These are phyloP conservation scores for Arthrinium phaeospermum DNA, from an alignment of 2,329 filamentous ascomycete species.

Conservation along the genomic window DNA sequence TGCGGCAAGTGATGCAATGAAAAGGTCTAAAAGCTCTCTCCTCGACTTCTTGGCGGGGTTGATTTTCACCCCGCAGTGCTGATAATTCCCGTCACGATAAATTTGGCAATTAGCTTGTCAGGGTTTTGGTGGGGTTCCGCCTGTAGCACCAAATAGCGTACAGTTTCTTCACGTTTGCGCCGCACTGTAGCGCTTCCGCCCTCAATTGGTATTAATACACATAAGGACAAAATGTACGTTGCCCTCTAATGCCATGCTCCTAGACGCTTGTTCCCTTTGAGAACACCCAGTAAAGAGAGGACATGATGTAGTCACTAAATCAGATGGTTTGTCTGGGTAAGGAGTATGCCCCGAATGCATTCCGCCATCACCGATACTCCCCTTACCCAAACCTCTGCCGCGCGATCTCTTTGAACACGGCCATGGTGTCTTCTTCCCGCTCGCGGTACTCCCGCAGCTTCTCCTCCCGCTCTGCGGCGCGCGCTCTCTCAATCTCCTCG, in stretches of 20 bases:
- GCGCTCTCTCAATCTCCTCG: constrained; percentile 80
- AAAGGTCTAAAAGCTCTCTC: background rate
- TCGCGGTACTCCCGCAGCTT: constrained; percentile 70
- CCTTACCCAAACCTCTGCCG: constrained; percentile 74
- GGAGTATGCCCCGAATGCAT: background rate
- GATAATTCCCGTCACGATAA: background rate
- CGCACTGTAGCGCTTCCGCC: background rate
- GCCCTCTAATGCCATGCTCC: background rate
- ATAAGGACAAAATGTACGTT: background rate
- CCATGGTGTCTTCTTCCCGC: constrained; percentile 85
- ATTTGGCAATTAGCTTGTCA: background rate
- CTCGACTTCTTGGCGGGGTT: background rate
- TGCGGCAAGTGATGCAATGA: background rate
- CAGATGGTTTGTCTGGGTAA: background rate
- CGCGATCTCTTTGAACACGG: constrained; percentile 79
- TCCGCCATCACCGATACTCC: background rate
- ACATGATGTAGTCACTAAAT: too few relatives aligned
- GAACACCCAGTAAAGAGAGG: too few relatives aligned
- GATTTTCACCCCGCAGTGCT: constrained; percentile 10
- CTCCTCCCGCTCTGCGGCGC: constrained; percentile 81
- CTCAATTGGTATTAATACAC: background rate
- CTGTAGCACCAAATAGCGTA: background rate
- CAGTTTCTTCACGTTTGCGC: constrained; percentile 1
- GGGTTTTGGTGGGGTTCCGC: constrained; percentile 4
- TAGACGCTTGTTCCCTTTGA: too few relatives aligned